Evolutionary conservation across 2,329 filamentous ascomycete genomes (phyloP), one percentile per base, ranked within the genome.

Genomic region (Alternaria hordeiaustralica): DNA sequence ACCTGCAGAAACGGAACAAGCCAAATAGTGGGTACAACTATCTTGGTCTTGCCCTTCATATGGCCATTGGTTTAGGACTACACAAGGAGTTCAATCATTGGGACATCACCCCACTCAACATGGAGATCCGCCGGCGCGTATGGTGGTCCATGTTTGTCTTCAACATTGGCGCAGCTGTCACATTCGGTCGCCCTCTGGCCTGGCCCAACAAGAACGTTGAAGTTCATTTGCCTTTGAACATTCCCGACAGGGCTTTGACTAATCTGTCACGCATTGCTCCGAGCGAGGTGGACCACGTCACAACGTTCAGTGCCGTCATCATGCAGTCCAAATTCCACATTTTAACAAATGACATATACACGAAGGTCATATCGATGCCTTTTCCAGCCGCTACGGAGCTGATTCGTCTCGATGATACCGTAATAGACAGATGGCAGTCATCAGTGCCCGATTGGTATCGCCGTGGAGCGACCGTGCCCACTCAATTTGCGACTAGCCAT

Each of bases 1-100:
- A 84, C 63, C 77, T 83, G 0, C 84, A 85, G 66, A 86, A 85
- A 68, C 78, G 82, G 26, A 83, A 85, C 69, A 84, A 84, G 62
- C 84, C 84, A 3, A 86, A 86, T 65, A 83, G 79, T 8, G 84
- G 83, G 9, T 85, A 82, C 75, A 85, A 83, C 53, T 84, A 83
- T 63, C 70, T 84, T 8, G 84, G 84, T 2, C 67, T 85, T 15
- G 83, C 83, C n/a, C 77, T 84, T 21, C 75, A 82, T 49, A 84
- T 85, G 80, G 83, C 84, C 1, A 82, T 85, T 76, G 83, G 83
- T 36, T 71, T 86, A 13, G 83, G 83, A 1, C 75, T 85, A n/a
- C 84, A 85, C 63, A 84, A 84, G 62, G 83, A 85, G 62, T 84
- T 86, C 60, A 80, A 79, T 15, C 79, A 80, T 10, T 84, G 82